A percentile compares a stretch with the other conserved stretches of the same genome.
These are phyloP conservation scores for Acidomyces sp. DNA, from an alignment of 495 filamentous ascomycete genomes.

Conservation along the genomic window DNA sequence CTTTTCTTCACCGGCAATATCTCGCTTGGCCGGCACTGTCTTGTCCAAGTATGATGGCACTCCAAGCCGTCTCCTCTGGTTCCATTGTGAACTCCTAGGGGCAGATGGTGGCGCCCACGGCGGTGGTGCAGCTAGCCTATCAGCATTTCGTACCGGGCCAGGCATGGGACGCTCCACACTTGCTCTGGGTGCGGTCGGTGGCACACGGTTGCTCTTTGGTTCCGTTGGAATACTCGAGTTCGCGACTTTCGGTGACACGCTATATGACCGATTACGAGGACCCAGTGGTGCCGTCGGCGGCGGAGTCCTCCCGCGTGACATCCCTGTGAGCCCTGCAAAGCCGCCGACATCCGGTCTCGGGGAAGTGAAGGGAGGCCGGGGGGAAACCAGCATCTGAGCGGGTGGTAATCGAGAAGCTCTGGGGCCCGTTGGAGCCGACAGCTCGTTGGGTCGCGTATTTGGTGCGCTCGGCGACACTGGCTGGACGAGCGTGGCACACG, in stretches of 20 bases:
- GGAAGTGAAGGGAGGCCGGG: slow-evolving; percentile 14
- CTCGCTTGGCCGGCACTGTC: slow-evolving; percentile 22
- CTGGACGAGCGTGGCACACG: slow-evolving; percentile 10
- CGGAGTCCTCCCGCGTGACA: slow-evolving; percentile 13
- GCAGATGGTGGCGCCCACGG: slow-evolving; percentile 18
- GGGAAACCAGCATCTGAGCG: slow-evolving; percentile 14
- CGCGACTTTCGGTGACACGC: slow-evolving; percentile 26
- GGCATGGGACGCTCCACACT: slow-evolving; percentile 16
- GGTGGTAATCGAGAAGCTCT: slow-evolving; percentile 23
- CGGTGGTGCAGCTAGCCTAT: slow-evolving; percentile 9
- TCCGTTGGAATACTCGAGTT: slow-evolving; percentile 28
- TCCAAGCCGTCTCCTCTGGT: slow-evolving; percentile 28
- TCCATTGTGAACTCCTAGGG: slow-evolving; percentile 16
- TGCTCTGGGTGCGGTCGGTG: slow-evolving; percentile 15
- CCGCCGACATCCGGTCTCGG: slow-evolving; percentile 9
- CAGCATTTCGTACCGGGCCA: neutral
- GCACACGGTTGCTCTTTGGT: slow-evolving; percentile 27
- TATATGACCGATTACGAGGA: slow-evolving; percentile 20
- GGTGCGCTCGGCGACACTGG: slow-evolving; percentile 9
- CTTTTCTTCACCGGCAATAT: slow-evolving; percentile 20
- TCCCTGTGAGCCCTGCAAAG: neutral
- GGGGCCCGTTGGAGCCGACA: slow-evolving; percentile 16
- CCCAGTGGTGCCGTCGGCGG: slow-evolving; percentile 21
- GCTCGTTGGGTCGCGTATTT: slow-evolving; percentile 3
- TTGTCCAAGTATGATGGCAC: slow-evolving; percentile 12